Percentiles rank a stretch among this genome's conserved stretches.
phyloP scores from a whole-genome alignment of 2,329 filamentous ascomycete species.

The Beauveria sp. region DNA sequence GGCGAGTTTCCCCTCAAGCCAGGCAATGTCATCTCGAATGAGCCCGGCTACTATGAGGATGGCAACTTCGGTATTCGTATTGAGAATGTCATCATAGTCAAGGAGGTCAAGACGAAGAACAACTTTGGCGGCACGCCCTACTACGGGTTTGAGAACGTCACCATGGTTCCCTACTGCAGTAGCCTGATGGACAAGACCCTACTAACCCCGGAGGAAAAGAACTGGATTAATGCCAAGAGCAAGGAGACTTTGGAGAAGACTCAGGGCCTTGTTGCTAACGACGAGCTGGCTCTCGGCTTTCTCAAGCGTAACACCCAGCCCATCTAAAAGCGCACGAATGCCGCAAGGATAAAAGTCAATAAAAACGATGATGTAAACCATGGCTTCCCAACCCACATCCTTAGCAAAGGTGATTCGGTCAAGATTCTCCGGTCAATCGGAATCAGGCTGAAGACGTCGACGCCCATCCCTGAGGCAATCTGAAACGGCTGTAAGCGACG shows the following conservation, averaged over 20 bases:
- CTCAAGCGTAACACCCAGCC: conserved; percentile 77
- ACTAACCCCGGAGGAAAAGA: conserved; percentile 65
- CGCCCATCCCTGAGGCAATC: conserved; percentile 37
- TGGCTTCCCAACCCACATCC: conserved; percentile 47
- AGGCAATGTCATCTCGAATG: conserved; percentile 94
- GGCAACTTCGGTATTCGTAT: conserved; percentile 91
- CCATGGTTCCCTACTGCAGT: conserved; percentile 89
- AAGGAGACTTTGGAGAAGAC: conserved; percentile 76
- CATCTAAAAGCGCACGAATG: conserved; percentile 37
- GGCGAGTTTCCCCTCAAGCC: conserved; percentile 80
- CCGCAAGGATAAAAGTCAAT: conserved; percentile 62
- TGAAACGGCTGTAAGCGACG: conserved; percentile 15
- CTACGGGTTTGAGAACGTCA: conserved; percentile 93
- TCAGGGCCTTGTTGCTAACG: conserved; percentile 63
- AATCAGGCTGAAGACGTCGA: conserved; percentile 31
- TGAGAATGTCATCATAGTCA: conserved; percentile 90
- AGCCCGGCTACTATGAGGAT: conserved; percentile 96
- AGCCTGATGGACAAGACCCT: conserved; percentile 74
- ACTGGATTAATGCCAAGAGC: conserved; percentile 85
- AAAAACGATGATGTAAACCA: conserved; percentile 64
- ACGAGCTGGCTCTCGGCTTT: conserved; percentile 68
- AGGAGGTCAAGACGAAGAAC: conserved; percentile 77
- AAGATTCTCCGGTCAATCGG: conserved; percentile 28
- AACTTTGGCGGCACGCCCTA: conserved; percentile 91
- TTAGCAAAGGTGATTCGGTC: conserved; percentile 33